These are phyloP conservation scores for Trichoderma sp. DNA, from an alignment of 2,329 filamentous ascomycete genomes.

Conservation along the genomic window DNA sequence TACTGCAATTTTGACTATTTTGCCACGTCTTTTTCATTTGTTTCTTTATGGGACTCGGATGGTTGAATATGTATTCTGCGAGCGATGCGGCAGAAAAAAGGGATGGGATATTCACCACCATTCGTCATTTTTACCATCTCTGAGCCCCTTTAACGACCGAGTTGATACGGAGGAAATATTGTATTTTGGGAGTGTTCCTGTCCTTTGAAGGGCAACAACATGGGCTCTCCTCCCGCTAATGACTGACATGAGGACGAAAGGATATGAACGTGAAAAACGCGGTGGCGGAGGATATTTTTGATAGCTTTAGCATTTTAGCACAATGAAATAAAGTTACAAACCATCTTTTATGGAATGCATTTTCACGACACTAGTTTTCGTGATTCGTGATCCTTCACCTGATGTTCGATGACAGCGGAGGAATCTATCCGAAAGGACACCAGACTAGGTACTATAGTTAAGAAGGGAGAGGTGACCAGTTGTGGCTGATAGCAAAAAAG, in stretches of 20 bases:
- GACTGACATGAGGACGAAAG: background rate
- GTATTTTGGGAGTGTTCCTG: background rate
- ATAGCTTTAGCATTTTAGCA: constrained; percentile 5
- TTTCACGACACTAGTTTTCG: background rate
- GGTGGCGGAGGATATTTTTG: background rate
- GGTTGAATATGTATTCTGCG: background rate
- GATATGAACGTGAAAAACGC: background rate
- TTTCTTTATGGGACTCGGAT: background rate
- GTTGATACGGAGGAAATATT: background rate
- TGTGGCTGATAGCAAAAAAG: background rate
- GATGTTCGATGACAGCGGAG: background rate
- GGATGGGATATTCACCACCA: background rate
- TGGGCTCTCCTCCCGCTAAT: background rate
- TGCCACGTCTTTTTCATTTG: background rate
- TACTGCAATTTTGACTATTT: background rate
- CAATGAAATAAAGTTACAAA: constrained; percentile 4
- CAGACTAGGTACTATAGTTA: background rate
- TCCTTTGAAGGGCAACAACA: background rate
- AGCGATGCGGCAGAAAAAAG: background rate
- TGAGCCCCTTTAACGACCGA: background rate
- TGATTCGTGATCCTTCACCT: background rate
- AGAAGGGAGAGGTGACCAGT: too few relatives aligned
- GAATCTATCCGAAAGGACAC: background rate
- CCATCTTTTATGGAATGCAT: background rate
- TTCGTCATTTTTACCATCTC: background rate